Percentiles rank a stretch among this genome's conserved stretches.
phyloP scores from a whole-genome alignment of 2,329 filamentous ascomycete species.

The Emergomyces pasteurianus region DNA sequence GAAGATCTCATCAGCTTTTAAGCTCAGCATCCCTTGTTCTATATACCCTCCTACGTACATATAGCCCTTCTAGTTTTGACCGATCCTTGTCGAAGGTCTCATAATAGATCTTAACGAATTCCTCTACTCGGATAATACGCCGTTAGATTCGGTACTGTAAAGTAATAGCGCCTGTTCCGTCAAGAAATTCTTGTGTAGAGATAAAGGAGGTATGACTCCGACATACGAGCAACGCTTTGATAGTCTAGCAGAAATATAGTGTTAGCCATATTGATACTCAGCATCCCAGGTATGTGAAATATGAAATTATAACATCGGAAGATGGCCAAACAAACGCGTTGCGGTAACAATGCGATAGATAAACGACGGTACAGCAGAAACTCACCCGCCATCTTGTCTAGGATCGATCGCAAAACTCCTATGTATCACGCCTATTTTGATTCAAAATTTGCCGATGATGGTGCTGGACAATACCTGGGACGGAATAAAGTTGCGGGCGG shows the following conservation, averaged over 20 bases:
- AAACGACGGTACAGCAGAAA: not conserved
- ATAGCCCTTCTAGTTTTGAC: no score
- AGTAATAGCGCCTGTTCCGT: no score
- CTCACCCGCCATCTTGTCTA: slow-evolving; percentile 9
- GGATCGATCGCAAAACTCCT: not conserved
- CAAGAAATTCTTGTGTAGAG: not conserved
- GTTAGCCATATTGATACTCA: not conserved
- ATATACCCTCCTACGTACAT: no score
- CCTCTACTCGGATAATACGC: slow-evolving; percentile 55
- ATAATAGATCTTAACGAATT: slow-evolving; percentile 90
- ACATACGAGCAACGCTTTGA: slow-evolving; percentile 29
- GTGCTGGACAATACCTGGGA: not conserved
- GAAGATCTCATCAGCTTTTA: no score
- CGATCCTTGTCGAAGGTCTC: slow-evolving; percentile 52
- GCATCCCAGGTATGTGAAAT: no score
- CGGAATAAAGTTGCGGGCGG: slow-evolving; percentile 7
- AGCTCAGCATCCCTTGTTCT: no score
- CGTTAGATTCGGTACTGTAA: no score
- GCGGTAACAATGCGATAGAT: no score
- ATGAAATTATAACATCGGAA: no score
- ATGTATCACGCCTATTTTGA: not conserved
- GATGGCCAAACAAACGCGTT: no score
- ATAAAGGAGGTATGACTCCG: not conserved
- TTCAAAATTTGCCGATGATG: slow-evolving; percentile 1
- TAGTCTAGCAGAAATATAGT: slow-evolving; percentile 21